A percentile compares a stretch with the other conserved stretches of the same genome.
Conservation (phyloP, 2,329 filamentous ascomycete species). For the Claviceps paspali region DNA sequence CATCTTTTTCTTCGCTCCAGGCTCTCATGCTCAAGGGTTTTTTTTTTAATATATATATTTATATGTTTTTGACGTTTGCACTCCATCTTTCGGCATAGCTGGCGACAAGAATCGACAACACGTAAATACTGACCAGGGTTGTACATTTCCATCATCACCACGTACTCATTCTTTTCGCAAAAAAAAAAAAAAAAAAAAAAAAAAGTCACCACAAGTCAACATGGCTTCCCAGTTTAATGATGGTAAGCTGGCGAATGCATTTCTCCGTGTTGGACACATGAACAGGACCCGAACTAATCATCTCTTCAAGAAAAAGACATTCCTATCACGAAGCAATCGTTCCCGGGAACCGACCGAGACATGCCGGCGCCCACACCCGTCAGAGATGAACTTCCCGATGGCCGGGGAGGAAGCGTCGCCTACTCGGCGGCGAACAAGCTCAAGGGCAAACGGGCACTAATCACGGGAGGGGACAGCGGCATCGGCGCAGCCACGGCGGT, state of each 20-base stretch:
- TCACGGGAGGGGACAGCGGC: conserved; percentile 50
- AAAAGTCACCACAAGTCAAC: no score
- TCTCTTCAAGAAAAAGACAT: conserved; percentile 48
- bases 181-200: background rate
- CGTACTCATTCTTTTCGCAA: no score
- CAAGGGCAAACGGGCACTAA: conserved; percentile 57
- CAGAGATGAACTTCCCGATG: conserved; percentile 3
- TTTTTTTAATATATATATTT: no score
- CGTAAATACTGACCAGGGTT: no score
- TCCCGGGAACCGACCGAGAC: conserved; percentile 10
- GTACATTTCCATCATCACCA: no score
- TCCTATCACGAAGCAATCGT: conserved; percentile 9
- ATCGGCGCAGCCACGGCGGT: conserved; percentile 46
- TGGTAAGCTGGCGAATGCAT: background rate
- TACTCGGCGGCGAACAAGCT: conserved; percentile 69
- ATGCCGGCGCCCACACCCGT: conserved; percentile 9
- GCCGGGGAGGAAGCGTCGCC: conserved; percentile 36
- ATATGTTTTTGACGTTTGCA: no score
- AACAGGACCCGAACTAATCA: no score
- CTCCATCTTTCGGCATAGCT: no score
- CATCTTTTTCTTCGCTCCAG: no score
- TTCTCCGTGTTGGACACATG: background rate
- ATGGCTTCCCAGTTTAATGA: conserved; percentile 1
- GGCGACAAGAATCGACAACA: no score
- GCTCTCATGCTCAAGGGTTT: no score